Conservation (phyloP, 2,329 filamentous ascomycete species). For the Talaromyces piceae region DNA sequence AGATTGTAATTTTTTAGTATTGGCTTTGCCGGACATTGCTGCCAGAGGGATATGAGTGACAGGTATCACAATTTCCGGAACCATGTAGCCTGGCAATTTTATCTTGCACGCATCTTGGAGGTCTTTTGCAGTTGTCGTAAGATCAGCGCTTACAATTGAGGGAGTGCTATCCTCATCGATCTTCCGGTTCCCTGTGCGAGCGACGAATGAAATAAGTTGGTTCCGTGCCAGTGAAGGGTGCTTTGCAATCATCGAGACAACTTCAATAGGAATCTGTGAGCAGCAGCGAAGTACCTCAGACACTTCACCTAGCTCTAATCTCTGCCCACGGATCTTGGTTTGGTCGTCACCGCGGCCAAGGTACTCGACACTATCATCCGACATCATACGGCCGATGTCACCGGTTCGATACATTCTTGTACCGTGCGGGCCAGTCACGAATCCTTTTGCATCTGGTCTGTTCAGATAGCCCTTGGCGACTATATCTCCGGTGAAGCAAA, state of each 20-base stretch:
- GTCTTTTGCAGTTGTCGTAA: conserved; percentile 15
- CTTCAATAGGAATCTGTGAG: conserved; percentile 16
- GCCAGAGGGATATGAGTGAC: conserved; percentile 13
- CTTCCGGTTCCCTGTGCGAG: conserved; percentile 12
- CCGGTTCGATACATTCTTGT: conserved; percentile 33
- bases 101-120: conserved; percentile 21
- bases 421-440: conserved; percentile 14
- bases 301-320: conserved; percentile 35
- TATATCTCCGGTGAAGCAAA: conserved; percentile 23
- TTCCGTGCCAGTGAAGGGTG: conserved; percentile 20
- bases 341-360: conserved; percentile 30
- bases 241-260: conserved; percentile 23
- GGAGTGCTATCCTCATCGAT: conserved; percentile 1
- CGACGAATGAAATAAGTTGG: conserved; percentile 25
- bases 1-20: conserved; percentile 23
- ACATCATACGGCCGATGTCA: conserved; percentile 27
- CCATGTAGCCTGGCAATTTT: conserved; percentile 12
- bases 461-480: conserved; percentile 24
- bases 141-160: conserved; percentile 15
- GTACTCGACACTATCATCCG: conserved; percentile 25
- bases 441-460: conserved; percentile 20
- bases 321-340: conserved; percentile 36
- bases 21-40: conserved; percentile 26
- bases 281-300: conserved; percentile 23
- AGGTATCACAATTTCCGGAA: conserved; percentile 1